Evolutionary conservation across 1,284 basidiomycete genomes (phyloP).

Genomic region (Marasmius sp.): DNA sequence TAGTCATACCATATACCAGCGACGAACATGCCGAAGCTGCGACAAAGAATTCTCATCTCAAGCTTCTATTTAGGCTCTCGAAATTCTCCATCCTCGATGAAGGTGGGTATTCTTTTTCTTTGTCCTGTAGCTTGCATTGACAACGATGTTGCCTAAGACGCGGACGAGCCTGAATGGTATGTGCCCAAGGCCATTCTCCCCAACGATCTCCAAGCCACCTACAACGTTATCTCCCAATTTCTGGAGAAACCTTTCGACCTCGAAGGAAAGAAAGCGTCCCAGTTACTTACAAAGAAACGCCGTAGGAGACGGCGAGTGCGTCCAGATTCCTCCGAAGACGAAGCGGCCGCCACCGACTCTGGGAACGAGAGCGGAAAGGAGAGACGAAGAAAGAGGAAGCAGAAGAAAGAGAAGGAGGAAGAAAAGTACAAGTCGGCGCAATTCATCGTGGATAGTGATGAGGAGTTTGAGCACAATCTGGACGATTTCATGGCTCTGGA

Average conservation of each 20-base stretch:
- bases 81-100: conserved; percentile 64
- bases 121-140: neutral
- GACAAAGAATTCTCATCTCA: conserved; percentile 74
- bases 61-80: conserved; percentile 77
- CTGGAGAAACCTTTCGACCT: conserved; percentile 74
- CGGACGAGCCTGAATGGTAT: conserved; percentile 77
- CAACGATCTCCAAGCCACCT: conserved; percentile 58
- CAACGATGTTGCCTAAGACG: conserved; percentile 38
- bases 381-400: conserved; percentile 7
- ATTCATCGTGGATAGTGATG: conserved; percentile 75
- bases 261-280: conserved; percentile 67
- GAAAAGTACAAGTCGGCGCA: conserved; percentile 70
- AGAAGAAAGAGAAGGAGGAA: conserved; percentile 54
- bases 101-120: conserved; percentile 37
- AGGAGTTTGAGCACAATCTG: conserved; percentile 48
- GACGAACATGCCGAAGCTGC: conserved; percentile 77
- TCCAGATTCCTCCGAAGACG: conserved; percentile 46
- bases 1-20: conserved; percentile 74
- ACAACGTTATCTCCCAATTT: conserved; percentile 76
- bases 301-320: conserved; percentile 64
- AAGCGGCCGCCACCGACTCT: neutral
- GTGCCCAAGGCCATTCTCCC: conserved; percentile 70
- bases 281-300: conserved; percentile 58
- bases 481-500: conserved; percentile 66
- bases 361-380: conserved; percentile 4